A percentile compares a stretch with the other conserved stretches of the same genome.
Conservation (phyloP, 345 rosid genomes). For the Populus deltoides region DNA sequence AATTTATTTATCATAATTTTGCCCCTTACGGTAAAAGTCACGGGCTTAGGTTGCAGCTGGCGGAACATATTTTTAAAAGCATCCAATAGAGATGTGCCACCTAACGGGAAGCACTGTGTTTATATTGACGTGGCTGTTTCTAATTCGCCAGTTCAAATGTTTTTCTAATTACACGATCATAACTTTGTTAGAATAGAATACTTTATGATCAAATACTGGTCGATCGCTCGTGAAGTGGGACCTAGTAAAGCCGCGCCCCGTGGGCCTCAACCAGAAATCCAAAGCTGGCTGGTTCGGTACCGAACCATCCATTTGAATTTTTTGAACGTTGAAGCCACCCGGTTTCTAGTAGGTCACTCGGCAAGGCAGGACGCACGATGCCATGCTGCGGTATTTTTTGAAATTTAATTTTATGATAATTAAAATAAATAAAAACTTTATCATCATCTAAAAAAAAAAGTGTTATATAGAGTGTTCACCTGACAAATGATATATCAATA, state of each 20-base stretch:
- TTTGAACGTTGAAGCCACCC: constrained; percentile 45
- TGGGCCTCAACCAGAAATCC: constrained; percentile 29
- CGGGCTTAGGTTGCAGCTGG: neutral
- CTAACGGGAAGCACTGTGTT: neutral
- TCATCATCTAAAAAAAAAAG: no score
- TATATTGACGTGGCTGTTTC: neutral
- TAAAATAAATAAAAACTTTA: no score
- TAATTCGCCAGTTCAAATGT: neutral
- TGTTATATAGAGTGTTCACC: no score
- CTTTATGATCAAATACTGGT: constrained; percentile 11
- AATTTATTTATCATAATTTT: neutral
- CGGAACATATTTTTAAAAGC: neutral
- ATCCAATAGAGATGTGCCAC: neutral
- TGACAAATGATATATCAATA: no score
- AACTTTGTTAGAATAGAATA: neutral
- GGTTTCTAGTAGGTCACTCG: neutral
- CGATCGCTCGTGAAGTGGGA: constrained; percentile 44
- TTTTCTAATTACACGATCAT: neutral
- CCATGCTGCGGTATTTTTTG: no score
- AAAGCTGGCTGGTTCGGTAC: constrained; percentile 30
- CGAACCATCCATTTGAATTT: constrained; percentile 46
- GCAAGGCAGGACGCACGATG: no score
- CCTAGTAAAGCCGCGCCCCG: constrained; percentile 35
- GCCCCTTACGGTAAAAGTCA: neutral
- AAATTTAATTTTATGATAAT: no score